Evolutionary conservation across 192 early-diverging fungal genomes (phyloP).

Genomic region (Coemansia sp.): DNA sequence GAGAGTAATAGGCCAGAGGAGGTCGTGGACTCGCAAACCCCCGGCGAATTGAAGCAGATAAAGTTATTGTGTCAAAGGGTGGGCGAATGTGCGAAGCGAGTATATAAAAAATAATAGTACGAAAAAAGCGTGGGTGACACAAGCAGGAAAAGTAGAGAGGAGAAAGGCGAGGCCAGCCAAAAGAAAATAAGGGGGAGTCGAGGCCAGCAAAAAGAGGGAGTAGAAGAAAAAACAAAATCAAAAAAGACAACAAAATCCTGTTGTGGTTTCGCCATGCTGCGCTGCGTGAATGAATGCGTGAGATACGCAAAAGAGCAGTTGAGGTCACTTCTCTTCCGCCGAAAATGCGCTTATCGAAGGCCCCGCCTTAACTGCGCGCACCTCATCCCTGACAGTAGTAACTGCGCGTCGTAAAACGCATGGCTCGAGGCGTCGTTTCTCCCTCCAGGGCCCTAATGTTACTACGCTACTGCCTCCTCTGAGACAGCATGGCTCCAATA

Average conservation of each 20-base stretch:
- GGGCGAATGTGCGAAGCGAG: neutral
- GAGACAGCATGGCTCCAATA: neutral
- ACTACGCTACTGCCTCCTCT: neutral
- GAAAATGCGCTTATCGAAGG: neutral
- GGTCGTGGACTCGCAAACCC: neutral
- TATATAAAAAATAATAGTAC: neutral
- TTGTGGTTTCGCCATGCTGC: neutral
- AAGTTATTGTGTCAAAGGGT: neutral
- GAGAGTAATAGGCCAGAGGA: neutral
- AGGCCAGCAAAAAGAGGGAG: constrained; percentile 2
- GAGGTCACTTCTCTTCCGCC: neutral
- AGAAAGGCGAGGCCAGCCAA: neutral
- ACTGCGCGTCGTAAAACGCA: neutral
- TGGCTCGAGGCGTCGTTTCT: neutral
- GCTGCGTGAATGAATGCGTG: neutral
- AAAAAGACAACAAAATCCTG: constrained; percentile 7
- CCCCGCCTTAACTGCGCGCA: constrained; percentile 7
- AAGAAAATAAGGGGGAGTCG: neutral
- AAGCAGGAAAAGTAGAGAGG: neutral
- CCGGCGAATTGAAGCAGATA: neutral
- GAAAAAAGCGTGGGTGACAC: neutral
- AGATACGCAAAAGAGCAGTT: neutral
- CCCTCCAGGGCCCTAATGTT: neutral
- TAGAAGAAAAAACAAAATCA: constrained; percentile 2
- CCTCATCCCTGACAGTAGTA: constrained; percentile 1